Conservation (phyloP, 2,329 filamentous ascomycete species). For the Alternaria arbusti region DNA sequence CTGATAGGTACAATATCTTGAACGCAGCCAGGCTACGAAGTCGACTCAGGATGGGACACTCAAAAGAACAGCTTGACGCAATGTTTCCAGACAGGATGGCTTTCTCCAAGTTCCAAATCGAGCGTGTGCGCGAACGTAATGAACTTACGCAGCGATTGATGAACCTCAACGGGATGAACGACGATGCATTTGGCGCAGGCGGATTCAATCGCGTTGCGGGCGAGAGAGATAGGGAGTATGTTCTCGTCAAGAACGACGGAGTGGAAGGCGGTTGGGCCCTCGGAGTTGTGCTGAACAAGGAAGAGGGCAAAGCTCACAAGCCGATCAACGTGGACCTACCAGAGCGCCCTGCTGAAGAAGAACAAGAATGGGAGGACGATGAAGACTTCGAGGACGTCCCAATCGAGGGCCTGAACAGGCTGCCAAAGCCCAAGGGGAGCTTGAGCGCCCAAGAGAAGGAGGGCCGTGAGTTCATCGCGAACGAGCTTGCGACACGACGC, state of each 20-base stretch:
- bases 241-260: constrained; percentile 92
- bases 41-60: constrained; percentile 90
- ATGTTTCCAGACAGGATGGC: constrained; percentile 99
- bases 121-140: constrained; percentile 89
- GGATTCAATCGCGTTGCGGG: constrained; percentile 74
- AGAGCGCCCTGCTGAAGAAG: constrained; percentile 56
- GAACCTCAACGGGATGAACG: constrained; percentile 89
- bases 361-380: constrained; percentile 71
- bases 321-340: constrained; percentile 89
- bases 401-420: constrained; percentile 83
- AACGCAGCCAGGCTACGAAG: constrained; percentile 91
- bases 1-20: constrained; percentile 94
- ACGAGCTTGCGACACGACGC: constrained; percentile 52
- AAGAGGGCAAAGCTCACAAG: constrained; percentile 79
- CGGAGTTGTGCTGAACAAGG: constrained; percentile 88
- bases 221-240: constrained; percentile 91
- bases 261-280: constrained; percentile 96
- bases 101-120: constrained; percentile 95
- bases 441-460: constrained; percentile 33
- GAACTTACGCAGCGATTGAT: constrained; percentile 93
- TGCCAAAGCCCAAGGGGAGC: constrained; percentile 66
- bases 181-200: constrained; percentile 70
- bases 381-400: constrained; percentile 92
- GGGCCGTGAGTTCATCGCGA: constrained; percentile 46
- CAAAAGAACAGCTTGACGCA: constrained; percentile 90